Base-by-base conservation (phyloP, 129 eudicot species). In the Ambrosia trifida region DNA sequence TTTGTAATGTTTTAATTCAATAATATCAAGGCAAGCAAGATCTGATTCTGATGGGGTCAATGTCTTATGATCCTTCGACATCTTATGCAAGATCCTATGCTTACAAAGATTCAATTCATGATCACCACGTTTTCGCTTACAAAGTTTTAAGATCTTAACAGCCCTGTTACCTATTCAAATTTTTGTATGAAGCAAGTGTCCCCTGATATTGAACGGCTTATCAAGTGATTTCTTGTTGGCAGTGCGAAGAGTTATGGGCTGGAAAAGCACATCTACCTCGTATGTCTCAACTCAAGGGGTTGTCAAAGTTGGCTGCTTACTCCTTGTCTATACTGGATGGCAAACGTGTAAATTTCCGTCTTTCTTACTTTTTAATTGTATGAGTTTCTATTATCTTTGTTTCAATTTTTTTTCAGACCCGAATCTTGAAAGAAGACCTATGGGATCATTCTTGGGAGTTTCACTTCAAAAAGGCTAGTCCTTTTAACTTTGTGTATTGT, bases 361-460 rank as follows among this genome's bases (percentile, higher is more conserved):
- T 8, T 20, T 47, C 66, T 63, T 70, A 52, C 30, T 20, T 35
- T 31, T 66, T 30, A 9, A 2, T 17, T 5, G 18, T 45, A 28
- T 31, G 11, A 56, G 49, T 18, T 20, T 64, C 45, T 2, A 7
- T 58, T 31, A 52, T 75, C 50, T 53, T 56, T 11, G 52, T 32
- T 2, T 3, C 16, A 56, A 31, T 8, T 35, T 45, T 14, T 47
- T 79, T 40, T 63, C 77, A 92, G 98, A 78, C 47, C 28, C 85
- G 95, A 11, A 92, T 92, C 81, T 86, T 69, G 76, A 79, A 81
- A 75, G 87, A 86, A 50, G 98, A 92, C 74, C 81, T 92, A 10
- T 88, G 93, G 77, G 97, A 91, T 71, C 97, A 88, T 82, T 81
- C 72, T 38, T 91, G 97, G 97, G 89, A 88, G 70, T 91, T 91